phyloP scores from a whole-genome alignment of 2,329 filamentous ascomycete species.

The Clonostachys rosea region DNA sequence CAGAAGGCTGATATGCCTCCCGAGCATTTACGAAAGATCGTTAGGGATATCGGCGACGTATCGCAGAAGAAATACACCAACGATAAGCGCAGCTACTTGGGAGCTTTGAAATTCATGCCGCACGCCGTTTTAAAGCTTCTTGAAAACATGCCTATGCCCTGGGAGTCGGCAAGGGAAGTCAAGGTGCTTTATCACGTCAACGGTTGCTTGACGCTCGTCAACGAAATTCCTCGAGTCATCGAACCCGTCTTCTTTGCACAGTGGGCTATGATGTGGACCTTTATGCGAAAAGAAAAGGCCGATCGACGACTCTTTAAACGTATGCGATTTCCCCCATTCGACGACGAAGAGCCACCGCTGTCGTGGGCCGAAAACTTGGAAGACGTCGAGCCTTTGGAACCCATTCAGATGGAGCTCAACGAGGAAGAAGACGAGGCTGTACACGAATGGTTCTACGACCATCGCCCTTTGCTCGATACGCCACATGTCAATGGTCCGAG shows the following conservation, averaged over 20 bases:
- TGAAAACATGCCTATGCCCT: constrained; percentile 99
- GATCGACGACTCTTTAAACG: constrained; percentile 95
- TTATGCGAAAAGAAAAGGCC: constrained; percentile 96
- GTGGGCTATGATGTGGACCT: constrained; percentile 99
- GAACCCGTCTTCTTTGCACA: constrained; percentile 97
- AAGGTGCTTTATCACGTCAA: constrained; percentile 99
- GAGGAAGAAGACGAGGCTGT: constrained; percentile 89
- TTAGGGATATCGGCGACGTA: constrained; percentile 97
- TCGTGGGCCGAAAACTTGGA: constrained; percentile 99
- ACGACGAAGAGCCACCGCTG: constrained; percentile 95
- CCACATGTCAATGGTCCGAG: constrained; percentile 93
- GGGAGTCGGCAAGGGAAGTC: constrained; percentile 93
- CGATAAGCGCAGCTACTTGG: constrained; percentile 96
- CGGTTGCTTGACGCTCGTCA: constrained; percentile 92
- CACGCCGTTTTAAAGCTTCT: constrained; percentile 95
- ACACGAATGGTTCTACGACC: constrained; percentile 97
- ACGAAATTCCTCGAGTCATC: constrained; percentile 93
- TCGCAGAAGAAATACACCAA: constrained; percentile 99
- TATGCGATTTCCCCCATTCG: constrained; percentile 98
- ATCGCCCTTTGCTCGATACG: constrained; percentile 84
- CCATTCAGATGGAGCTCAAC: constrained; percentile 97
- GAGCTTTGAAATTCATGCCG: constrained; percentile 98
- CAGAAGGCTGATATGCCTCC: constrained; percentile 99
- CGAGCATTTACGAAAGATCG: constrained; percentile 96
- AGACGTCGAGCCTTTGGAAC: constrained; percentile 94